Evolutionary conservation across 345 rosid species (phyloP).

Genomic region (Linum usitatissimum): DNA sequence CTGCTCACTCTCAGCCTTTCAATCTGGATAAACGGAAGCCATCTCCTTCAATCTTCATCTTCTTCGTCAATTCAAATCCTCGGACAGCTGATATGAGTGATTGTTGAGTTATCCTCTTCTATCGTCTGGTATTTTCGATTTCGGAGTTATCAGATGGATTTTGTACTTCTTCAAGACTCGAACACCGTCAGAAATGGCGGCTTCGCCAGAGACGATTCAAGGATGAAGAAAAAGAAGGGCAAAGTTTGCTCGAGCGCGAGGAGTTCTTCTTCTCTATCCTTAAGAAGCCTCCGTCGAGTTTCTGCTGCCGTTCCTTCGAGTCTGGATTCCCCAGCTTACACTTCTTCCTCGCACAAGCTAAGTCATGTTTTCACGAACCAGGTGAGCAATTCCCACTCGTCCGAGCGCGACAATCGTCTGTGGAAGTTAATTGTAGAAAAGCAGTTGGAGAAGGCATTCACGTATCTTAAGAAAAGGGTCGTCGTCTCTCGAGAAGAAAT

Average conservation of each 20-base stretch:
- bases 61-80: no score
- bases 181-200: slow-evolving; percentile 21
- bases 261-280: slow-evolving; percentile 16
- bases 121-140: no score
- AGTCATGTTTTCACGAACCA: no score
- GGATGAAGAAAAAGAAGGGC: slow-evolving; percentile 7
- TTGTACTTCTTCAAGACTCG: slow-evolving; percentile 27
- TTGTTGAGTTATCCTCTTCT: no score
- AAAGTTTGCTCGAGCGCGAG: no score
- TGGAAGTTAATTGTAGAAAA: slow-evolving; percentile 39
- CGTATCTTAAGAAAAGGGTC: slow-evolving; percentile 65
- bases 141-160: slow-evolving; percentile 29
- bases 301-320: slow-evolving; percentile 22
- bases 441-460: slow-evolving; percentile 46
- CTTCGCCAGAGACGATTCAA: slow-evolving; percentile 13
- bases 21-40: no score
- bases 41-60: no score
- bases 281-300: slow-evolving; percentile 19
- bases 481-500: slow-evolving; percentile 39
- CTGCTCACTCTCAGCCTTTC: no score
- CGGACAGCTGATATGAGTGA: no score
- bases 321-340: no score
- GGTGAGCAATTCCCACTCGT: slow-evolving; percentile 10
- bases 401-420: slow-evolving; percentile 16
- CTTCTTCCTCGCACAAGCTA: no score